Conservation (phyloP, 2,329 filamentous ascomycete species). For the Beauveria sp. region DNA sequence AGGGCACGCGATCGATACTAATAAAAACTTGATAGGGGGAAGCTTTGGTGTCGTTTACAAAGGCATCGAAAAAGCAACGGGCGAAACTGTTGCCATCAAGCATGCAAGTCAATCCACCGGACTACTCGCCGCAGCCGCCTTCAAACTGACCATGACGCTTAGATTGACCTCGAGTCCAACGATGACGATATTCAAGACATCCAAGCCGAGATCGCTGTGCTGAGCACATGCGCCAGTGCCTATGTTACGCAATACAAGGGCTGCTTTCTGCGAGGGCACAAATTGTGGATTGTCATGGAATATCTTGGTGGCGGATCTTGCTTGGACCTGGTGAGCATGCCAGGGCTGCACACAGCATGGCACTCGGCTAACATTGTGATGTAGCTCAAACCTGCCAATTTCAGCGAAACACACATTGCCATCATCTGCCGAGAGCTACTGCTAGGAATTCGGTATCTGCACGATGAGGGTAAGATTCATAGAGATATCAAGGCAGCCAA, state of each 20-base stretch:
- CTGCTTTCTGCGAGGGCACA: slow-evolving; percentile 91
- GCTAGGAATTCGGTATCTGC: slow-evolving; percentile 83
- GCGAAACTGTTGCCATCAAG: slow-evolving; percentile 93
- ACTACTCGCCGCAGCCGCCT: neutral
- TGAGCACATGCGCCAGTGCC: slow-evolving; percentile 89
- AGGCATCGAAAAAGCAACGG: slow-evolving; percentile 82
- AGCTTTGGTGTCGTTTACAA: slow-evolving; percentile 78
- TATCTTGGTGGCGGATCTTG: slow-evolving; percentile 93
- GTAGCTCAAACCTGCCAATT: slow-evolving; percentile 81
- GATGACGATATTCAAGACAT: slow-evolving; percentile 98
- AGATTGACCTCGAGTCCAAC: slow-evolving; percentile 98
- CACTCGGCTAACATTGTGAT: slow-evolving; percentile 22
- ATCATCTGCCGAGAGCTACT: slow-evolving; percentile 91
- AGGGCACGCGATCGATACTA: neutral
- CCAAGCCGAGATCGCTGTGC: slow-evolving; percentile 89
- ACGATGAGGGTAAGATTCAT: slow-evolving; percentile 91
- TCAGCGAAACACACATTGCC: slow-evolving; percentile 84
- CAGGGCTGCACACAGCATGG: slow-evolving; percentile 1
- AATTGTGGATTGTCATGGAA: slow-evolving; percentile 99
- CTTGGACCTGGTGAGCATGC: slow-evolving; percentile 66
- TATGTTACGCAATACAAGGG: slow-evolving; percentile 95
- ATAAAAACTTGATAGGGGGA: slow-evolving; percentile 11
- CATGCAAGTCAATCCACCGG: slow-evolving; percentile 56
- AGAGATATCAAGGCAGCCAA: slow-evolving; percentile 96
- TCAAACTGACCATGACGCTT: neutral